phyloP scores from a whole-genome alignment of 768 basidiomycete species.

The Termitomyces heimii region DNA sequence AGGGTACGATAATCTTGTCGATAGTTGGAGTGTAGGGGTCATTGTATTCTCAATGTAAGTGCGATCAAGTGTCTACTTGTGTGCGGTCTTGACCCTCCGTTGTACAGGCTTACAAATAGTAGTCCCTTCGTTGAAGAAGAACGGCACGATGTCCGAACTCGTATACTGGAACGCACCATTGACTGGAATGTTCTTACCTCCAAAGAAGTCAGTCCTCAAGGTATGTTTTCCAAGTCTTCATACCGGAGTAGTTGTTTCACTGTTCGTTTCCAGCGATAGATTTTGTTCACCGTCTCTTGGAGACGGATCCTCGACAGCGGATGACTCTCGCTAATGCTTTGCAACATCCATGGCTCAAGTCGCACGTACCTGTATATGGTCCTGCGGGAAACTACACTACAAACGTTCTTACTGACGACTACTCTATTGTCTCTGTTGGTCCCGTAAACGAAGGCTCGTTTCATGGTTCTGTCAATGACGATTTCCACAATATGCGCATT shows the following conservation, averaged over 20 bases:
- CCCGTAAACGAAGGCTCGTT: slow-evolving; percentile 8
- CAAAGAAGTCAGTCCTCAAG: slow-evolving; percentile 33
- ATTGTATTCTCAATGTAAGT: slow-evolving; percentile 85
- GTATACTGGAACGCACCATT: slow-evolving; percentile 52
- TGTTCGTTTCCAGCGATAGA: slow-evolving; percentile 38
- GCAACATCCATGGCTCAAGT: slow-evolving; percentile 69
- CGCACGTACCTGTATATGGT: slow-evolving; percentile 25
- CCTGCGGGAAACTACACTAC: background rate
- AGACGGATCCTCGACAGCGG: slow-evolving; percentile 55
- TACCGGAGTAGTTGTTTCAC: background rate
- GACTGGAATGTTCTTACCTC: slow-evolving; percentile 51
- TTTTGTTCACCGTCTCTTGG: slow-evolving; percentile 66
- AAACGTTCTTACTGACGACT: slow-evolving; percentile 12
- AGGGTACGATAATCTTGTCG: slow-evolving; percentile 87
- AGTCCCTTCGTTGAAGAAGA: slow-evolving; percentile 81
- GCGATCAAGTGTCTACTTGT: background rate
- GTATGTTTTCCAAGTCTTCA: slow-evolving; percentile 28
- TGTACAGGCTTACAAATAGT: slow-evolving; percentile 62
- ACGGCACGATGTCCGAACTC: slow-evolving; percentile 51
- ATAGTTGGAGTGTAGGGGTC: slow-evolving; percentile 95
- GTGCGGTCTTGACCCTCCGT: background rate
- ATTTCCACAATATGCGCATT: slow-evolving; percentile 27
- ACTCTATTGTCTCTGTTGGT: slow-evolving; percentile 18
- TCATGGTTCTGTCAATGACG: slow-evolving; percentile 21
- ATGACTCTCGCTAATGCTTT: slow-evolving; percentile 69